Conservation (phyloP, 139 green algal species). For the Diplosphaera chodatii region DNA sequence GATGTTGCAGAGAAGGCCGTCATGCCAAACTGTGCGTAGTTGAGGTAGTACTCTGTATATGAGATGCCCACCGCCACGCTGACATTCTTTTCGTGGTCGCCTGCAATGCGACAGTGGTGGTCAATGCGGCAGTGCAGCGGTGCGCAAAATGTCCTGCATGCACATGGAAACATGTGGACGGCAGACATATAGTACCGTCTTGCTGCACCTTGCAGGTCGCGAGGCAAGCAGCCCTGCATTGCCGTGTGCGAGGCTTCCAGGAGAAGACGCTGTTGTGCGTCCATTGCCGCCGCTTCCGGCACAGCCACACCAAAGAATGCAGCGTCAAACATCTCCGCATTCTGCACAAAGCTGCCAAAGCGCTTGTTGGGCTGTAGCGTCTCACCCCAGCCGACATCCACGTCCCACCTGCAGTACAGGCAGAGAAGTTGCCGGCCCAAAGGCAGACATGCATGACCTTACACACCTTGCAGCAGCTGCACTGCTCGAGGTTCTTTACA, state of each 20-base stretch:
- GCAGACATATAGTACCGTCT: too few relatives aligned
- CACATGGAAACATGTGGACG: not conserved
- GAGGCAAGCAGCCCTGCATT: not conserved
- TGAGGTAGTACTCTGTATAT: conserved; percentile 33
- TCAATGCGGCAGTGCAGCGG: not conserved
- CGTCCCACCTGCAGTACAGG: conserved; percentile 42
- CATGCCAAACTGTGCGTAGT: conserved; percentile 6
- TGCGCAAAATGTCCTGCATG: too few relatives aligned
- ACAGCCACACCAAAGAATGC: conserved; percentile 50
- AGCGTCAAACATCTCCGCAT: conserved; percentile 62
- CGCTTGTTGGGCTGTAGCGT: conserved; percentile 13
- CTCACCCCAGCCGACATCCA: conserved; percentile 23
- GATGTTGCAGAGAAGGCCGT: conserved; percentile 31
- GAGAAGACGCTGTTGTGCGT: conserved; percentile 71
- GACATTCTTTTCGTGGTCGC: conserved; percentile 4
- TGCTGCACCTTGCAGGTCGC: not conserved
- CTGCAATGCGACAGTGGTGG: not conserved
- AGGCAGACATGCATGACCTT: too few relatives aligned
- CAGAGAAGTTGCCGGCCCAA: not conserved
- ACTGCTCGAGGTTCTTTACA: too few relatives aligned
- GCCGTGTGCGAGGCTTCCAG: conserved; percentile 37
- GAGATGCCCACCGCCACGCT: conserved; percentile 25
- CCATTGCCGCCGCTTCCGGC: conserved; percentile 58
- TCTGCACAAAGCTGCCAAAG: conserved; percentile 45
- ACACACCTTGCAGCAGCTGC: too few relatives aligned